Percentiles rank a stretch among this genome's conserved stretches.
Evolutionary conservation across 2,329 filamentous ascomycete species (phyloP).

Genomic region (Nothophoma quercina): DNA sequence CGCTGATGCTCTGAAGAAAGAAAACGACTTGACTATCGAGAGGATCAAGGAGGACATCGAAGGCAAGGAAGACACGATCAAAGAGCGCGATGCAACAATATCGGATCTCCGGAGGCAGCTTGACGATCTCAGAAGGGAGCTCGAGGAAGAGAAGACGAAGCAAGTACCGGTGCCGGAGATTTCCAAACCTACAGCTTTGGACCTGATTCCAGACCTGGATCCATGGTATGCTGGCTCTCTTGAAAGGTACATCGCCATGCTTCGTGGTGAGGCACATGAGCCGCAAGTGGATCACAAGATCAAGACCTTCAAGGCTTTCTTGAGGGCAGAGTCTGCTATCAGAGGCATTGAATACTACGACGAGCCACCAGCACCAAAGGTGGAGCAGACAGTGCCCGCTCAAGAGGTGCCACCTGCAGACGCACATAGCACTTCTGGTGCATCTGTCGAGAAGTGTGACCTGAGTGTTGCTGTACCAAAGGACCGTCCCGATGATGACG

Average conservation of each 20-base stretch:
- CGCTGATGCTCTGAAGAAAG: slow-evolving; percentile 32
- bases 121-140: slow-evolving; percentile 31
- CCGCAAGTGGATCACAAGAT: slow-evolving; percentile 60
- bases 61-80: slow-evolving; percentile 44
- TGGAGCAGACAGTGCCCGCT: slow-evolving; percentile 7
- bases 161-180: slow-evolving; percentile 30
- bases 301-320: slow-evolving; percentile 61
- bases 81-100: slow-evolving; percentile 36
- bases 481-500: slow-evolving; percentile 22
- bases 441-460: slow-evolving; percentile 19
- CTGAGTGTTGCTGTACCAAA: slow-evolving; percentile 27
- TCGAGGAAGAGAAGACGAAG: slow-evolving; percentile 38
- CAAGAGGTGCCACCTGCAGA: slow-evolving; percentile 3
- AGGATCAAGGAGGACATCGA: slow-evolving; percentile 45
- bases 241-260: slow-evolving; percentile 62
- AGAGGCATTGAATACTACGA: slow-evolving; percentile 55
- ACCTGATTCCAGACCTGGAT: slow-evolving; percentile 61
- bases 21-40: slow-evolving; percentile 40
- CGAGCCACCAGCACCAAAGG: slow-evolving; percentile 27
- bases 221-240: slow-evolving; percentile 65
- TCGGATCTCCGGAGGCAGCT: slow-evolving; percentile 31
- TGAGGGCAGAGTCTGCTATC: slow-evolving; percentile 42
- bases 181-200: slow-evolving; percentile 35
- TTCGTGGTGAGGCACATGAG: slow-evolving; percentile 58
- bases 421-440: slow-evolving; percentile 10